Conservation (phyloP, 2,329 filamentous ascomycete genomes). For the Diaporthe helianthi region DNA sequence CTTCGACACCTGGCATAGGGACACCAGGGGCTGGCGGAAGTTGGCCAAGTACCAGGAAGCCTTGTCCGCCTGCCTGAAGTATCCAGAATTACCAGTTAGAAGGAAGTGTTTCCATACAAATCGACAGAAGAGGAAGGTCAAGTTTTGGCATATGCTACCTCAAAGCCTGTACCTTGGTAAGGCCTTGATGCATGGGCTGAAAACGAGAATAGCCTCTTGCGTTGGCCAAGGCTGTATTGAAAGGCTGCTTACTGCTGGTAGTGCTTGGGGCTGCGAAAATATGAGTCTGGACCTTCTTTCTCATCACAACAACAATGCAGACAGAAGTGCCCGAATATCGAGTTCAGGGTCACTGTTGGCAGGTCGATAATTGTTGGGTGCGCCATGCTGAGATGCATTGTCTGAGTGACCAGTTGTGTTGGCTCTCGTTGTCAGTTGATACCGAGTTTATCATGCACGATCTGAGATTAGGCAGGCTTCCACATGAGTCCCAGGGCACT, state of each 20-base stretch:
- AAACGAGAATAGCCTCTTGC: not conserved
- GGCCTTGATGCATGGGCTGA: not conserved
- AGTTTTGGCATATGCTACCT: not conserved
- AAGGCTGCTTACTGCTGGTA: not conserved
- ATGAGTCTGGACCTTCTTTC: not conserved
- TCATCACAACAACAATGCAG: not conserved
- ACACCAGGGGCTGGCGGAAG: conserved; percentile 7
- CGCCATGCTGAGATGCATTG: not conserved
- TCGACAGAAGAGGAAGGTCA: not conserved
- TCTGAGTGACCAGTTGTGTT: not conserved
- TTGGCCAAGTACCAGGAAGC: conserved; percentile 4
- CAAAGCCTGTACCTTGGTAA: not conserved
- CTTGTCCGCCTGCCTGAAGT: not conserved
- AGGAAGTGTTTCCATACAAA: not conserved
- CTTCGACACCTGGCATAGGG: conserved; percentile 35
- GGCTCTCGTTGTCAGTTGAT: not conserved
- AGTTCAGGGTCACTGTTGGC: not conserved
- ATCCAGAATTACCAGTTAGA: not conserved
- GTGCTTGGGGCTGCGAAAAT: not conserved
- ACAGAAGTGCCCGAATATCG: not conserved
- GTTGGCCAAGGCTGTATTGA: not conserved
- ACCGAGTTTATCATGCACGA: not conserved
- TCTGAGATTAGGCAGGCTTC: not conserved
- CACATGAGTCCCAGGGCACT: too few relatives aligned
- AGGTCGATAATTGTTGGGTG: not conserved